phyloP scores from a whole-genome alignment of 202 grass and related monocot genomes.

The Eragrostis tef region DNA sequence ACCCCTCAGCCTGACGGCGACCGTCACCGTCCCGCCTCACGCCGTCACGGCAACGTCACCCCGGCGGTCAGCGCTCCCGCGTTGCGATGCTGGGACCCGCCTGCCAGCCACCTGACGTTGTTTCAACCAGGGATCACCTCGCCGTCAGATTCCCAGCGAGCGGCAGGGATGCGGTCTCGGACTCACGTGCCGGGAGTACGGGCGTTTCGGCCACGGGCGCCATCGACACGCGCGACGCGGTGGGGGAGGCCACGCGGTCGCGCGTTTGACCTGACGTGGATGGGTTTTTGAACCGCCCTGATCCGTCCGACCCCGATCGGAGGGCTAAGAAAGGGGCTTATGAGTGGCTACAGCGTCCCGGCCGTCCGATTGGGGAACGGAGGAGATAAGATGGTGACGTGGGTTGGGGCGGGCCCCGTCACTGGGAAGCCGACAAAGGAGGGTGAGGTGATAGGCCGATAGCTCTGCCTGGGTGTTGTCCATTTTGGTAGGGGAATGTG shows the following conservation, averaged over 20 bases:
- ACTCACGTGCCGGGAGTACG: conserved; percentile 37
- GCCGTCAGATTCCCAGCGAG: not conserved
- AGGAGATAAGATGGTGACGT: conserved; percentile 38
- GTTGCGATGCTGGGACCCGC: not conserved
- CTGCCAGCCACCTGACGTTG: not conserved
- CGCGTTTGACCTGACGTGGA: too few species aligned
- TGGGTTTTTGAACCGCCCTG: too few species aligned
- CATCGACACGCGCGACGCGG: conserved; percentile 15
- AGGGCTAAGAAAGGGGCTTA: too few species aligned
- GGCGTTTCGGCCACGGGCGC: not conserved
- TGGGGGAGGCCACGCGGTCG: too few species aligned
- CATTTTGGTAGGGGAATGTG: conserved; percentile 39
- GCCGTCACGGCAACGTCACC: conserved; percentile 37
- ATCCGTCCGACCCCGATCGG: too few species aligned
- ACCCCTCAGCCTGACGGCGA: conserved; percentile 1
- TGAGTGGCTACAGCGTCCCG: not conserved
- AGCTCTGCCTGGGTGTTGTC: conserved; percentile 33
- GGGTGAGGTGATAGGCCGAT: conserved; percentile 25
- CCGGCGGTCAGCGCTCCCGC: conserved; percentile 44
- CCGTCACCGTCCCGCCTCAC: conserved; percentile 38
- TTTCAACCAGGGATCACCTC: fast-evolving
- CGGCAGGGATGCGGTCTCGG: fast-evolving
- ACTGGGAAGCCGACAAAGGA: conserved; percentile 35
- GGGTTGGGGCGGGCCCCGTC: conserved; percentile 1
- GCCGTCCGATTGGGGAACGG: conserved; percentile 19